Evolutionary conservation across 2,329 filamentous ascomycete genomes (phyloP).

Genomic region (Sporothrix mexicana): DNA sequence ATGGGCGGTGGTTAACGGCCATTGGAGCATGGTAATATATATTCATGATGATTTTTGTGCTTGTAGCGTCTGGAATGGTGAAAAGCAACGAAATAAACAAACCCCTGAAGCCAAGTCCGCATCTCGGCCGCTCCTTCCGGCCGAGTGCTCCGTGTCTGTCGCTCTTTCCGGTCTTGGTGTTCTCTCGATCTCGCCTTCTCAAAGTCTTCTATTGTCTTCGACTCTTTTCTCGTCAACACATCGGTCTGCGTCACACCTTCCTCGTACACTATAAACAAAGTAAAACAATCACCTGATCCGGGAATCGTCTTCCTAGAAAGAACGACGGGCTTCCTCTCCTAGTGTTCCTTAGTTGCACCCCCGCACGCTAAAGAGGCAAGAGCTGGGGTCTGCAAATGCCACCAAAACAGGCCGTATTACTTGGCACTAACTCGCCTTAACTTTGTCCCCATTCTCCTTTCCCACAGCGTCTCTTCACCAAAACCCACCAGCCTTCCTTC

Average conservation of each 20-base stretch:
- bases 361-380: conserved; percentile 29
- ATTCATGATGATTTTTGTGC: background rate
- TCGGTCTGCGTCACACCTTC: background rate
- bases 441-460: background rate
- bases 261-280: background rate
- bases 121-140: conserved; percentile 20
- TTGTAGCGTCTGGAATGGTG: background rate
- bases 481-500: background rate
- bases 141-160: background rate
- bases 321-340: background rate
- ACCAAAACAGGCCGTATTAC: background rate
- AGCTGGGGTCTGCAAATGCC: conserved; percentile 24
- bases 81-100: background rate
- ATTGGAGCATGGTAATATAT: too few relatives aligned
- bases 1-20: background rate
- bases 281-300: conserved; percentile 2
- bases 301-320: conserved; percentile 29
- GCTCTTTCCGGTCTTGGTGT: background rate
- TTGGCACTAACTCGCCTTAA: conserved; percentile 6
- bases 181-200: background rate
- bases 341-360: conserved; percentile 7
- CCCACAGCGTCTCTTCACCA: background rate
- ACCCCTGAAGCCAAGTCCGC: background rate
- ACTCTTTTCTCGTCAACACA: background rate
- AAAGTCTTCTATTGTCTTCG: background rate